These are phyloP conservation scores for Talinum fruticosum DNA, from an alignment of 148 eudicot species.

Conservation along the genomic window DNA sequence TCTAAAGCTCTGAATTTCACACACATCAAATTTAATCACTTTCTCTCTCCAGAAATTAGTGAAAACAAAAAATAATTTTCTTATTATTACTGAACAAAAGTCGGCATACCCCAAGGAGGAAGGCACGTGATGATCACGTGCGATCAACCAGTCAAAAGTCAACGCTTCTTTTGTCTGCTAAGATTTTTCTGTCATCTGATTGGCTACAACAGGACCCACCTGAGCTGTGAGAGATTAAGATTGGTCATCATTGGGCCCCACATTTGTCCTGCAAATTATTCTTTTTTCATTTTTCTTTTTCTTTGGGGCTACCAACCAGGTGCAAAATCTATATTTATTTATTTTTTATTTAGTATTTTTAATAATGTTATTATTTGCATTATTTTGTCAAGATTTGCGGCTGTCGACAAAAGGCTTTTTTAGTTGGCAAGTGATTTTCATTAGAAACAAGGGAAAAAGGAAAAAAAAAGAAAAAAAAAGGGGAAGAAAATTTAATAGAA, in stretches of 20 bases:
- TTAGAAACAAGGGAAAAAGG: not conserved
- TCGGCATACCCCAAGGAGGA: not conserved
- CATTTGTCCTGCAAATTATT: not conserved
- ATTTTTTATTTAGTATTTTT: not conserved
- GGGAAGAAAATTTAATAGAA: not conserved
- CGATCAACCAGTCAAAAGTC: slow-evolving; percentile 11
- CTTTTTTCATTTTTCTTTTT: not conserved
- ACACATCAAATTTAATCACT: not conserved
- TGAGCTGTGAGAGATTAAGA: not conserved
- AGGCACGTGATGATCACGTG: slow-evolving; percentile 15
- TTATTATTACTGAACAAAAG: too few relatives aligned
- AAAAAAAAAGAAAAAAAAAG: not conserved
- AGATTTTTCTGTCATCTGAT: slow-evolving; percentile 2
- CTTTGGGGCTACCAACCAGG: not conserved
- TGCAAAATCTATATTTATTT: not conserved
- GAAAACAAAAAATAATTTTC: too few relatives aligned
- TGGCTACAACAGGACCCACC: slow-evolving; percentile 9
- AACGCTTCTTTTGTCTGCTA: slow-evolving; percentile 3
- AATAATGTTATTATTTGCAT: not conserved
- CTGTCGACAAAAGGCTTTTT: slow-evolving; percentile 6
- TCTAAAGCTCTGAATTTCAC: not conserved
- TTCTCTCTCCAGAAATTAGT: not conserved
- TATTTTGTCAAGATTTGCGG: slow-evolving; percentile 12
- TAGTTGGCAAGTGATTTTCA: not conserved
- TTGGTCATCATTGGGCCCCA: slow-evolving; percentile 15